Evolutionary conservation across 148 eudicot species (phyloP), one percentile per base, ranked within the genome.

Genomic region (Fagopyrum tataricum): DNA sequence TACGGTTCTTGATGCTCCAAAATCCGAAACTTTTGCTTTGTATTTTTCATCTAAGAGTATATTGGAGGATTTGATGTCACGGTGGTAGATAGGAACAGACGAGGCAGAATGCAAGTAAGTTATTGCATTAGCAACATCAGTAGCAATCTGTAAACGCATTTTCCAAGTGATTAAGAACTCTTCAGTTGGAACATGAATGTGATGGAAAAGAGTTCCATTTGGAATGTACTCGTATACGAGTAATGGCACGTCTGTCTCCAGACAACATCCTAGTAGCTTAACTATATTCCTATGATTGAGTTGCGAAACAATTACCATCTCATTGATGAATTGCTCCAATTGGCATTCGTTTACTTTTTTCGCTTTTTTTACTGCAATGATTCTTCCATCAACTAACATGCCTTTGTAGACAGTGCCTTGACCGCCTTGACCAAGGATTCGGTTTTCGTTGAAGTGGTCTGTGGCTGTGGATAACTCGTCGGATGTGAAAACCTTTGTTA

Each of bases 21-120:
- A 83, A 71, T 83, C 86, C 7, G 83, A 75, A 10, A 80, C 41
- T 18, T 77, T 80, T 4, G 79, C 83, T 21, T 69, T 74, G 67
- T 77, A 82, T 8, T 76, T 77, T 0, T 79, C 82, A 24, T 82
- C 85, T 70, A 83, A 40, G 39, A 78, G 81, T 37, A 79, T 81
- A 52, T 84, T 84, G 58, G 84, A 73, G 8, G 87, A 81, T 44
- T 84, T 84, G 67, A 84, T 81, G 72, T 83, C 86, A 20, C 83
- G 41, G 14, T 83, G 86, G 26, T 67, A 75, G 10, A 83, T 80
- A 0, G 86, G 81, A 37, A 76, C 70, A 0, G 77, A 73, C 31
- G 77, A 66, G 2, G 80, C 70, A 12, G 76, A 78, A 46, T 78
- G 80, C 74, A 82, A 37, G 76, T 82, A 82, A 12, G 76, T 24